Evolutionary conservation across 31 red algal genomes (phyloP).

Genomic region (Asparagopsis taxiformis): DNA sequence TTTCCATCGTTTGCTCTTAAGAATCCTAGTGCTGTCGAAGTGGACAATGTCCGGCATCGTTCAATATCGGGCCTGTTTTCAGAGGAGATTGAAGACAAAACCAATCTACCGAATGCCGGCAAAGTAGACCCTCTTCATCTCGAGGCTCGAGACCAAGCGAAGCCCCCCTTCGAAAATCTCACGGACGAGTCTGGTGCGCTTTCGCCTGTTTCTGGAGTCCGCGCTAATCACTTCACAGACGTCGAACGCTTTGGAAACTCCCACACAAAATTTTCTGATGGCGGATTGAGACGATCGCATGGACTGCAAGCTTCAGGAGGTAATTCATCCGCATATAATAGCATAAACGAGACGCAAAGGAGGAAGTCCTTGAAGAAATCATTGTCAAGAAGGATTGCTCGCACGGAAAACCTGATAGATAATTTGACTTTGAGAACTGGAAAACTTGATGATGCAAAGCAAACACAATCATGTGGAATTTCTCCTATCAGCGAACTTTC

Average conservation of each 20-base stretch:
- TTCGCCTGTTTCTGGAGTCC: background rate
- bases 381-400: conserved; percentile 53
- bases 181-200: background rate
- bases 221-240: background rate
- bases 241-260: background rate
- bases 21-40: background rate
- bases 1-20: background rate
- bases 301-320: conserved; percentile 8
- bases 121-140: background rate
- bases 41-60: background rate
- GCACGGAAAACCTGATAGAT: conserved; percentile 34
- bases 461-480: background rate
- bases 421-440: conserved; percentile 11
- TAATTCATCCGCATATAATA: background rate
- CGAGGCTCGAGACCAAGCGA: background rate
- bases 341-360: conserved; percentile 11
- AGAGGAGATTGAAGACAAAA: background rate
- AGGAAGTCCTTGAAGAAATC: conserved; percentile 44
- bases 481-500: conserved; percentile 1
- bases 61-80: background rate
- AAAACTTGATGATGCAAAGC: conserved; percentile 1
- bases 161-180: background rate
- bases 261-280: background rate
- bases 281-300: background rate
- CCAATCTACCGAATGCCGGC: background rate